Percentiles rank a stretch among this genome's conserved stretches.
phyloP scores from a whole-genome alignment of 2,329 filamentous ascomycete genomes.

The Phyllosticta ampelicida region DNA sequence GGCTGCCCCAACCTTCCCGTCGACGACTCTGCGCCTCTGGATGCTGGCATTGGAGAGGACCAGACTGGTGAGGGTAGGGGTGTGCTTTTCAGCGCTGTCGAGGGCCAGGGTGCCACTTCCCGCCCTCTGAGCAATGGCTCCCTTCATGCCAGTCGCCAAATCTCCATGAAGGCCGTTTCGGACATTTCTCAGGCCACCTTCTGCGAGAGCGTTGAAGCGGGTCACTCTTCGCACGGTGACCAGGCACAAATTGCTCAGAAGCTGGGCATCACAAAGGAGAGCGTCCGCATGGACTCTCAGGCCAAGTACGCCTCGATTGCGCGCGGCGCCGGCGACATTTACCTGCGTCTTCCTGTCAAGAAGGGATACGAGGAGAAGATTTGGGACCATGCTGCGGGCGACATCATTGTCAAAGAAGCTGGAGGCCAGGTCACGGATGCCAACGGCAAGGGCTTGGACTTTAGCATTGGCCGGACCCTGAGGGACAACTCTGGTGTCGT shows the following conservation, averaged over 20 bases:
- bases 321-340: conserved; percentile 85
- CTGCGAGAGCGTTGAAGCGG: conserved; percentile 92
- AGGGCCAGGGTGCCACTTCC: conserved; percentile 69
- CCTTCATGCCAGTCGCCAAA: conserved; percentile 48
- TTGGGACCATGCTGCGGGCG: conserved; percentile 96
- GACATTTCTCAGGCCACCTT: conserved; percentile 76
- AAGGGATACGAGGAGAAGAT: conserved; percentile 97
- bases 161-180: conserved; percentile 67
- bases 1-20: conserved; percentile 93
- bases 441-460: conserved; percentile 74
- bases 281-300: conserved; percentile 93
- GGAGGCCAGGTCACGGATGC: conserved; percentile 88
- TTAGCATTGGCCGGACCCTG: conserved; percentile 74
- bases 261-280: conserved; percentile 79
- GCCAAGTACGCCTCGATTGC: conserved; percentile 97
- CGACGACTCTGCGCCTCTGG: conserved; percentile 62
- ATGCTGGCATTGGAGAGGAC: conserved; percentile 61
- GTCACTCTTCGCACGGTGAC: conserved; percentile 81
- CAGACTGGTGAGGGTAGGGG: conserved; percentile 69
- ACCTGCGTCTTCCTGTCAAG: conserved; percentile 76
- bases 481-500: conserved; percentile 88
- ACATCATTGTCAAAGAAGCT: conserved; percentile 87
- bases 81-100: conserved; percentile 77
- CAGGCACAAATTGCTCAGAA: conserved; percentile 73
- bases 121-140: conserved; percentile 53